Evolutionary conservation across 164 flowering plant genomes (phyloP).

Genomic region (Vitis vinifera): DNA sequence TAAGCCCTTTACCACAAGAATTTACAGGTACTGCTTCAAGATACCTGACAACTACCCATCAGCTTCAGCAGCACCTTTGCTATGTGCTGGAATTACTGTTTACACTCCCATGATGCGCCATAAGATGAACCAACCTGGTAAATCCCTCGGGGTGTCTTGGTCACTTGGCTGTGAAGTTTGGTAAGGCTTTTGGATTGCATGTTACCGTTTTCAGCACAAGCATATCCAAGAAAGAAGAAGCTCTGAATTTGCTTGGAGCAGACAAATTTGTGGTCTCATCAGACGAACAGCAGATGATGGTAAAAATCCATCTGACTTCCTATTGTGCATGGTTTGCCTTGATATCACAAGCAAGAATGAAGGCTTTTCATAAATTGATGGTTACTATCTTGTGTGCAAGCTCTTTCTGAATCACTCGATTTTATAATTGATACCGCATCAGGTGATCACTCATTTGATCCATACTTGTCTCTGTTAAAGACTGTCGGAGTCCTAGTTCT

Average conservation of each 20-base stretch:
- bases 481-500: conserved; percentile 56
- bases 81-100: conserved; percentile 87
- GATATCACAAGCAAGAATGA: not conserved
- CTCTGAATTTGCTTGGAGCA: conserved; percentile 62
- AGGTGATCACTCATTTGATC: conserved; percentile 86
- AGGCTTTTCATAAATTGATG: not conserved
- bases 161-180: conserved; percentile 83
- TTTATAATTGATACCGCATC: conserved; percentile 82
- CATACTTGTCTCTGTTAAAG: conserved; percentile 70
- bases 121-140: conserved; percentile 83
- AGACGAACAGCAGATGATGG: conserved; percentile 70
- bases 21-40: conserved; percentile 62
- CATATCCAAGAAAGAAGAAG: conserved; percentile 70
- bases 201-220: conserved; percentile 80
- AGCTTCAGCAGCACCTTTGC: conserved; percentile 72
- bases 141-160: conserved; percentile 83
- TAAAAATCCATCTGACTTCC: conserved; percentile 9
- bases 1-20: no score
- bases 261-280: conserved; percentile 73
- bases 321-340: not conserved
- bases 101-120: conserved; percentile 78
- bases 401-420: conserved; percentile 48
- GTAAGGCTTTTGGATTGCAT: conserved; percentile 73
- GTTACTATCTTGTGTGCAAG: conserved; percentile 36
- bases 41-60: conserved; percentile 64